A percentile compares a stretch with the other conserved stretches of the same genome.
These are phyloP conservation scores for Hymenoscyphus albidus DNA, from an alignment of 2,329 filamentous ascomycete species.

Conservation along the genomic window DNA sequence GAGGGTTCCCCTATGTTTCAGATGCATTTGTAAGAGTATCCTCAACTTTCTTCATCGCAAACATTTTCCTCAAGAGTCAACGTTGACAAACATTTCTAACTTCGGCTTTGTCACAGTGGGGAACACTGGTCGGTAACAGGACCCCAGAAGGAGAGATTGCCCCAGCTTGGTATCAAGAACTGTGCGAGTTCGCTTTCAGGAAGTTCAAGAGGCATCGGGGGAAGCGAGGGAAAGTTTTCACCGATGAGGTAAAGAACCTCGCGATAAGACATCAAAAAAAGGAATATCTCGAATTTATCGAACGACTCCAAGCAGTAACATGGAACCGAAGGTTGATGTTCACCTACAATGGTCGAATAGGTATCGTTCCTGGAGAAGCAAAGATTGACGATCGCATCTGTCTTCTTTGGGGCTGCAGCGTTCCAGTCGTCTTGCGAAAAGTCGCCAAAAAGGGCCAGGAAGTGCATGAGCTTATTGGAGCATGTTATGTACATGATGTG, in stretches of 20 bases:
- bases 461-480: conserved; percentile 7
- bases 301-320: not conserved
- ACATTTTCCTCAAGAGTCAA: not conserved
- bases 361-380: conserved; percentile 1
- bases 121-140: not conserved
- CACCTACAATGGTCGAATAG: not conserved
- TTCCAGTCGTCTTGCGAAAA: conserved; percentile 6
- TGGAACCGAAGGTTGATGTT: not conserved
- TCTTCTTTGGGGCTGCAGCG: conserved; percentile 4
- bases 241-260: not conserved
- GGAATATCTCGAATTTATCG: not conserved
- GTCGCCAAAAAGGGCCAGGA: not conserved
- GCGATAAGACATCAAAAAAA: not conserved
- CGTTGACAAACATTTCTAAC: no score
- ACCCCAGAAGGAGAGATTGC: not conserved
- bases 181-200: not conserved
- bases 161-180: not conserved
- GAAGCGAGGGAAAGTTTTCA: not conserved
- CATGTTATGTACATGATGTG: conserved; percentile 13
- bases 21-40: not conserved
- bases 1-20: not conserved
- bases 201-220: not conserved
- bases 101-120: not conserved
- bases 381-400: not conserved
- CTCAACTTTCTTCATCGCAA: not conserved